Conservation (phyloP, 345 rosid genomes). For the Eucalyptus dawsonii region DNA sequence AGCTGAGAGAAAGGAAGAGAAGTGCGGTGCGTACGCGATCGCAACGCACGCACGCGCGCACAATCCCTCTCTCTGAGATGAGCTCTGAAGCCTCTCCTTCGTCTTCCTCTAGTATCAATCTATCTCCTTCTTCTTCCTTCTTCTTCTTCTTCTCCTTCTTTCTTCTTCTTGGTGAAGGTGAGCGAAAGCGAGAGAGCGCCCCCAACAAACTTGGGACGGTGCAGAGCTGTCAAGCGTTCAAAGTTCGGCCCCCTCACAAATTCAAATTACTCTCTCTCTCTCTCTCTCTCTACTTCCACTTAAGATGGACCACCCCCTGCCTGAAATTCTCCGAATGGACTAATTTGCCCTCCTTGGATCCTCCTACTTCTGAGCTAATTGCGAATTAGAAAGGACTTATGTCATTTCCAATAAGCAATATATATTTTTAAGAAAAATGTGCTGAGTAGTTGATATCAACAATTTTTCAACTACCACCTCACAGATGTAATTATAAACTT, state of each 20-base stretch:
- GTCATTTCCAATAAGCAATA: not conserved
- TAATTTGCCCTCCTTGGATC: not conserved
- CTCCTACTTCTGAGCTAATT: not conserved
- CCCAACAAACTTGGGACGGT: conserved; percentile 20
- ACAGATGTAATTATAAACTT: not conserved
- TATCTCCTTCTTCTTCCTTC: not conserved
- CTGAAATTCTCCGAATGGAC: not conserved
- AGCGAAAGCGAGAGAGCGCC: not conserved
- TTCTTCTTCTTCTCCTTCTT: not conserved
- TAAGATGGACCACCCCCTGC: not conserved
- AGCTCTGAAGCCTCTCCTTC: not conserved
- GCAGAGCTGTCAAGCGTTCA: conserved; percentile 27
- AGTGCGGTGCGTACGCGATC: not conserved
- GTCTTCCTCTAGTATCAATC: not conserved
- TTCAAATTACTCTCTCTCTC: not conserved
- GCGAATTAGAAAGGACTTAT: not conserved
- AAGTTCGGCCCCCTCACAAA: not conserved
- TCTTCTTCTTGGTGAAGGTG: not conserved
- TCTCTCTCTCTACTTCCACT: not conserved
- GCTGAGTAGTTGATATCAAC: not conserved
- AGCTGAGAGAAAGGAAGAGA: not conserved
- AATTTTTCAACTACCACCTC: not conserved
- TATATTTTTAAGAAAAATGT: not conserved
- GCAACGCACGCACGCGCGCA: not conserved
- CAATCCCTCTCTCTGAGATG: not conserved